Evolutionary conservation across 495 filamentous ascomycete genomes (phyloP), one percentile per base, ranked within the genome.

Genomic region (Podospora bellae-mahoneyi): DNA sequence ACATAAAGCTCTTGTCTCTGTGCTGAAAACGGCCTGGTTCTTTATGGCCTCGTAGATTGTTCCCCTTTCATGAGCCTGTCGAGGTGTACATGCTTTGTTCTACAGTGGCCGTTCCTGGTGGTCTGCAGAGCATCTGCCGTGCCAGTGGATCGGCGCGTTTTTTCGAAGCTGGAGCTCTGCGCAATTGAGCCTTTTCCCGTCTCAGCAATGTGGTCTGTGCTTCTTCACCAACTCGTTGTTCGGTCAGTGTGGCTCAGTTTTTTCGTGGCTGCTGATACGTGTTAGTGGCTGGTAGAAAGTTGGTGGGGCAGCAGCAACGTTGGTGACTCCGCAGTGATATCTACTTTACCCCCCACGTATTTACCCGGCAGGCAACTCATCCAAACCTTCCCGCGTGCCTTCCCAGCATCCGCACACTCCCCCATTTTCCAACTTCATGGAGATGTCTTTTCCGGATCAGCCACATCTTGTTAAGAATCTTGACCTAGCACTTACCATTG

Each of bases 1-100:
- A 74, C 71, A 75, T 66, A 73, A 77, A 68, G 73, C 26, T 44
- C 66, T 77, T 75, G 75, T 77, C 68, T 66, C 34, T 5, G 67
- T 53, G 54, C 68, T 71, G 73, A 75, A 75, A 75, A 73, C 73
- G 72, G 73, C 72, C 67, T 39, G 13, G n/a, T 60, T 61, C 73
- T 75, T 75, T 75, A 73, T 71, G 60, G 18, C 20, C 57, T 30
- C 18, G 55, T 30, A 18, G 58, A 19, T 19, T 57, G 4, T 57
- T 54, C 30, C 44, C 54, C 69, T 72, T 73, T 74, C 67, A 72
- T 69, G 65, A 68, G 69, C 65, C 62, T 65, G 68, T 61, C 39
- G 44, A 64, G 53, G 26, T n/a, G 48, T 13, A 32, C 68, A 69
- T 66, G 32, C 67, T 69, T 71, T 69, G 64, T 65, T 70, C 30